A percentile compares a stretch with the other conserved stretches of the same genome.
phyloP scores from a whole-genome alignment of 1,139 yeast genomes.

The Hyphopichia khmerensis region DNA sequence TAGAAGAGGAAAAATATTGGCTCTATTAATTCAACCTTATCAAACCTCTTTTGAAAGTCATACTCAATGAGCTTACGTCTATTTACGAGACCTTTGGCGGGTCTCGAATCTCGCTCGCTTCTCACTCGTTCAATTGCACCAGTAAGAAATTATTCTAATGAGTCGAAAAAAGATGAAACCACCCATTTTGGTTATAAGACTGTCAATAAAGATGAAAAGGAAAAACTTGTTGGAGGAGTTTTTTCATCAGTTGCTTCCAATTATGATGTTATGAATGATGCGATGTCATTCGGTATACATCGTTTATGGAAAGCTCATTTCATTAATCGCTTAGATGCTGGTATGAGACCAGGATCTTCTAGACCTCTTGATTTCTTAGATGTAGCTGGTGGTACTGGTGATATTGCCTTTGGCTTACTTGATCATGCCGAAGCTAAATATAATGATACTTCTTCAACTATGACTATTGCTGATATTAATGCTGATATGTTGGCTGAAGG shows the following conservation, averaged over 20 bases:
- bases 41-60: too few relatives aligned
- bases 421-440: constrained; percentile 84
- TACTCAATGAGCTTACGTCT: constrained; percentile 8
- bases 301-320: constrained; percentile 94
- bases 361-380: constrained; percentile 85
- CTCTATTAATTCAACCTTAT: too few relatives aligned
- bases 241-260: constrained; percentile 93
- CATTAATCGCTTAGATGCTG: constrained; percentile 86
- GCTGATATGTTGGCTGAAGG: constrained; percentile 97
- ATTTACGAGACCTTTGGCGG: constrained; percentile 4
- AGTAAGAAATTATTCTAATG: constrained; percentile 6
- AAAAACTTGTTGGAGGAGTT: constrained; percentile 82
- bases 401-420: constrained; percentile 90
- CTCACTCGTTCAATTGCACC: constrained; percentile 1
- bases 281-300: constrained; percentile 94
- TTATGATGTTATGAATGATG: constrained; percentile 96
- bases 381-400: constrained; percentile 99
- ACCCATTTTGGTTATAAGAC: constrained; percentile 95
- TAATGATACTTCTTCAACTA: constrained; percentile 72
- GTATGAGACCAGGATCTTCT: constrained; percentile 80
- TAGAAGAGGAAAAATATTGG: not conserved
- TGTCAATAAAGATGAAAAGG: constrained; percentile 79
- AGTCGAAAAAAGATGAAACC: constrained; percentile 26
- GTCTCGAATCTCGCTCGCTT: constrained; percentile 1
- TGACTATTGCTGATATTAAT: constrained; percentile 93